Percentiles rank a stretch among this genome's conserved stretches.
phyloP scores from a whole-genome alignment of 768 basidiomycete species.

The Macrolepiota albuminosa region DNA sequence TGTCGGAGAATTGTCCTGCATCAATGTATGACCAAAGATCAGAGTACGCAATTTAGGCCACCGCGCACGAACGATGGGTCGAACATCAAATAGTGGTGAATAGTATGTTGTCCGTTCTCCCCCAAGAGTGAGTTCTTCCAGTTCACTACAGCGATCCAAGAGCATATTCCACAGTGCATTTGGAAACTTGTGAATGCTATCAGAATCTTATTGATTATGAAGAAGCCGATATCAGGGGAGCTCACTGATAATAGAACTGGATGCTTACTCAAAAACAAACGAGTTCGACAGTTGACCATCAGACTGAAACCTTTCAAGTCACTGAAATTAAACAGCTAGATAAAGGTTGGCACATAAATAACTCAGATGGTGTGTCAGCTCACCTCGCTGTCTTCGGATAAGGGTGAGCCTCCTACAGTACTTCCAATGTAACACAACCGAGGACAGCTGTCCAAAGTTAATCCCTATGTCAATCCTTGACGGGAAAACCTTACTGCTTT shows the following conservation, averaged over 20 bases:
- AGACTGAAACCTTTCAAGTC: conserved; percentile 18
- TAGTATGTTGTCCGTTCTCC: conserved; percentile 9
- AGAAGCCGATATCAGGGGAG: not conserved
- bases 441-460: conserved; percentile 16
- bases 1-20: conserved; percentile 6
- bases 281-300: conserved; percentile 13
- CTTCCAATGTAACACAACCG: conserved; percentile 17
- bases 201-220: conserved; percentile 7
- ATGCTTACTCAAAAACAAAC: conserved; percentile 6
- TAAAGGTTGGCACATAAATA: not conserved
- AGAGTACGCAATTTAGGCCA: conserved; percentile 19
- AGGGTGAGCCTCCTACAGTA: conserved; percentile 14
- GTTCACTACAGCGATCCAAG: conserved; percentile 34
- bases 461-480: not conserved
- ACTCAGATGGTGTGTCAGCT: not conserved
- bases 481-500: conserved; percentile 9
- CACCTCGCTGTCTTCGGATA: conserved; percentile 19
- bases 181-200: conserved; percentile 13
- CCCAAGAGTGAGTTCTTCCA: conserved; percentile 39
- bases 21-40: conserved; percentile 15
- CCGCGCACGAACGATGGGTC: conserved; percentile 14
- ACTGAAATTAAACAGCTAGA: conserved; percentile 20
- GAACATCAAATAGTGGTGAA: conserved; percentile 15
- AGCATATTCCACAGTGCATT: conserved; percentile 51
- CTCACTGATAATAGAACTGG: not conserved